Base-by-base conservation (phyloP, 2,329 filamentous ascomycete species). In the Aspergillus brasiliensis region DNA sequence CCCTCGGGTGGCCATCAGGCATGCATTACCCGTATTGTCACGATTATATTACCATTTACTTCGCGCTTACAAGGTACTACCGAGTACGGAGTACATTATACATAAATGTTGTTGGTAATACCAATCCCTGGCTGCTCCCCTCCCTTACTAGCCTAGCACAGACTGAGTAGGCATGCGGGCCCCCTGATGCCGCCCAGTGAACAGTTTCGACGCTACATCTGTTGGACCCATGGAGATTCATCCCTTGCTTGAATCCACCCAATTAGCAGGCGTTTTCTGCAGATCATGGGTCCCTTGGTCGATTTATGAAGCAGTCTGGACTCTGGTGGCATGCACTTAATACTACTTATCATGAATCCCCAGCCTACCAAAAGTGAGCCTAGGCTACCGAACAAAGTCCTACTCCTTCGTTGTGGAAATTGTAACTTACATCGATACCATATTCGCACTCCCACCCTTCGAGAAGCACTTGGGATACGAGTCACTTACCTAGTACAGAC, bases 21-120 rank as follows among this genome's bases (percentile, higher is more conserved):
- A 34, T 34, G 23, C 13, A 17, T n/a, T 15, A 31, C 11, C 25
- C 17, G 59, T 66, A 61, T 44, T 52, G 67, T 70, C 52, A 61
- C n/a, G 1, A 3, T 8, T 70, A 54, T 68, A 58, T 56, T 70
- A 70, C 65, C 3, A n/a, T 5, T n/a, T 23, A 51, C 13, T 40
- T 40, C 31, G 31, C 11, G 31, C 28, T 38, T 49, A 56, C n/a
- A 8, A 40, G 13, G 21, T 31, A 52, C 49, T 34, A n/a, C 28
- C 40, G 10, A 10, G n/a, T 19, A 7, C 17, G 15, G 8, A 8
- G 17, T 21, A 44, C 17, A 5, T 8, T n/a, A 37, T 27, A 27
- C 19, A 10, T 21, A 57, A 54, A 42, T 34, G 37, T 38, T 21
- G 28, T 27, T 31, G 19, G 21, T 25, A 49, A 34, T 17, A 48